Evolutionary conservation across 2,329 filamentous ascomycete genomes (phyloP).

Genomic region (Pyricularia grisea): DNA sequence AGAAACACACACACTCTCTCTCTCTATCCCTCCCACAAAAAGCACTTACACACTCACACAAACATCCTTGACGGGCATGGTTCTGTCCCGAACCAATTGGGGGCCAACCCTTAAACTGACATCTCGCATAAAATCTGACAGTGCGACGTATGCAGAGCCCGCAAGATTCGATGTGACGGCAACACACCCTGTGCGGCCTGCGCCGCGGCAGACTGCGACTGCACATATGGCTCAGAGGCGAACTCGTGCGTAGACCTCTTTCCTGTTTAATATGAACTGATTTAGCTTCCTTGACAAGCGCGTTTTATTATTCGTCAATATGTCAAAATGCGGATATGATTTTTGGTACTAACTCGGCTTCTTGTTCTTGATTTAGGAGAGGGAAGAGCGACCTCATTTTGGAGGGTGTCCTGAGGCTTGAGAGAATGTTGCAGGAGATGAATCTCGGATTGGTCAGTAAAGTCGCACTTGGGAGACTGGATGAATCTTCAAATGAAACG

Average conservation of each 20-base stretch:
- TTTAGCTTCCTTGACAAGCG: too few species aligned
- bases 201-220: slow-evolving; percentile 4
- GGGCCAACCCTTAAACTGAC: background rate
- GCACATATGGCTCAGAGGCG: slow-evolving; percentile 6
- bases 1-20: too few species aligned
- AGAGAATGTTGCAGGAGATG: slow-evolving; percentile 34
- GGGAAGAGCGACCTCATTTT: slow-evolving; percentile 40
- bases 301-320: too few species aligned
- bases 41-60: too few species aligned
- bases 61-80: too few species aligned
- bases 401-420: slow-evolving; percentile 37
- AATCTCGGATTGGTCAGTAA: slow-evolving; percentile 28
- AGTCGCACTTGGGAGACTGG: background rate
- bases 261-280: background rate
- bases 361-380: background rate
- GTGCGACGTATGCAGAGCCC: slow-evolving; percentile 5
- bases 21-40: too few species aligned
- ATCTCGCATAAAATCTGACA: background rate
- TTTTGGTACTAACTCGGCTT: background rate
- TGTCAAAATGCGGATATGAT: too few species aligned
- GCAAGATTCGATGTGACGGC: slow-evolving; percentile 6
- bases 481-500: background rate
- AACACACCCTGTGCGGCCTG: slow-evolving; percentile 5
- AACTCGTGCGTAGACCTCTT: slow-evolving; percentile 3
- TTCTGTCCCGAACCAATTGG: background rate